Evolutionary conservation across 768 basidiomycete species (phyloP), one percentile per base, ranked within the genome.

Genomic region (Leccinum uliginosum): DNA sequence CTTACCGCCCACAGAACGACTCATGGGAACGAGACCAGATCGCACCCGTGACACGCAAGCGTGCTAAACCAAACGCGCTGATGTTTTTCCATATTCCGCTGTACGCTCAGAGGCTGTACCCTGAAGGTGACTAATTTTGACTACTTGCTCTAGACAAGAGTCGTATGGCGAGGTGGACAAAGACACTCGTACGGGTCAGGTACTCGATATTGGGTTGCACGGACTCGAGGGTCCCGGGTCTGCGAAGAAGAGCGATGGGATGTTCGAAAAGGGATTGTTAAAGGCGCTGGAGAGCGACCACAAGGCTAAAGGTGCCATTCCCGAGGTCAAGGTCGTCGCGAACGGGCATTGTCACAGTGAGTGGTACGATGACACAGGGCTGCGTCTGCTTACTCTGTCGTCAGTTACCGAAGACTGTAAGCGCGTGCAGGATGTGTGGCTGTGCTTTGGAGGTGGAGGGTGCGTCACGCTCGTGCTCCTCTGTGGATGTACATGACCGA

Each of bases 31-130:
- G 89, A 21, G 82, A 79, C 35, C 88, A 88, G 70, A 65, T 86
- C 49, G 75, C 80, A 0, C 85, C 89, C 0, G 67, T 76, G 50
- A 71, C 72, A 23, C 72, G 74, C 64, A 78, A 76, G 54, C 77
- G 94, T 3, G 91, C 90, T 4, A 98, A 97, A 71, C 96, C 96
- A 1, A 98, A 98, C 65, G 96, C 93, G 0, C 71, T 98, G 62
- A 91, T 93, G 89, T 97, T 96, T 75, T 98, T 97, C 85, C 96
- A 98, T 63, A 98, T 99, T 48, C 96, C 96, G 51, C 67, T 98
- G 87, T 91, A 67, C 21, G 86, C 76, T 12, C 5, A 6, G 24
- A 21, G 10, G 3, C 7, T 27, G 4, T 10, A n/a, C n/a, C 5
- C 27, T 3, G 6, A 8, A 26, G 6, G 10, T 14, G 45, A 47